Evolutionary conservation across 2,329 filamentous ascomycete species (phyloP).

Genomic region (Verticillium isaacii): DNA sequence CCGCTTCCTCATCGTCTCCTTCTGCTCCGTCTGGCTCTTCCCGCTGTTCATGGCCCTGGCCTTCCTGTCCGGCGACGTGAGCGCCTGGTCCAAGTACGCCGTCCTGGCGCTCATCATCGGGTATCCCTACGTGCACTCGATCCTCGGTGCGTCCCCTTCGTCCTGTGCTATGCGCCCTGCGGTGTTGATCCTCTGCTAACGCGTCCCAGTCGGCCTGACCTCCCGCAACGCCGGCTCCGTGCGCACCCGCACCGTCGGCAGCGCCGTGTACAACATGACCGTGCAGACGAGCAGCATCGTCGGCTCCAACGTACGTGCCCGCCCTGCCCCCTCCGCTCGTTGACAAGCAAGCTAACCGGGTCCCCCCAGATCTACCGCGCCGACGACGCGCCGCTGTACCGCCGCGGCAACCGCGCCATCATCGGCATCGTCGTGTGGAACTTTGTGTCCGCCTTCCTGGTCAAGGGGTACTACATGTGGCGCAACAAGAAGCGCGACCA

Average conservation of each 20-base stretch:
- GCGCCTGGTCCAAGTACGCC: conserved; percentile 41
- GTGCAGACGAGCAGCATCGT: conserved; percentile 40
- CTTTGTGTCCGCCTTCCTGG: conserved; percentile 22
- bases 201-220: conserved; percentile 51
- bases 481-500: conserved; percentile 20
- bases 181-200: too few species aligned
- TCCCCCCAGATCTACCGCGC: conserved; percentile 20
- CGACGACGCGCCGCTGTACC: conserved; percentile 43
- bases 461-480: conserved; percentile 25
- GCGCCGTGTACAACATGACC: conserved; percentile 56
- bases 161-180: not conserved
- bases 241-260: conserved; percentile 55
- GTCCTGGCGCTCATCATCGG: conserved; percentile 38
- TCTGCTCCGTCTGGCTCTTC: conserved; percentile 43
- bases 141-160: conserved; percentile 18
- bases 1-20: conserved; percentile 18
- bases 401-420: conserved; percentile 33
- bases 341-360: not conserved
- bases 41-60: conserved; percentile 43
- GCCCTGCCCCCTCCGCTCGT: too few species aligned
- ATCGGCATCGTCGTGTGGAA: conserved; percentile 32
- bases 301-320: conserved; percentile 27
- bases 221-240: conserved; percentile 59
- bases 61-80: conserved; percentile 25
- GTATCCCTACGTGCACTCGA: conserved; percentile 39